These are phyloP conservation scores for Lecanoromycetidae sp. DNA, from an alignment of 2,329 filamentous ascomycete species.

Conservation along the genomic window DNA sequence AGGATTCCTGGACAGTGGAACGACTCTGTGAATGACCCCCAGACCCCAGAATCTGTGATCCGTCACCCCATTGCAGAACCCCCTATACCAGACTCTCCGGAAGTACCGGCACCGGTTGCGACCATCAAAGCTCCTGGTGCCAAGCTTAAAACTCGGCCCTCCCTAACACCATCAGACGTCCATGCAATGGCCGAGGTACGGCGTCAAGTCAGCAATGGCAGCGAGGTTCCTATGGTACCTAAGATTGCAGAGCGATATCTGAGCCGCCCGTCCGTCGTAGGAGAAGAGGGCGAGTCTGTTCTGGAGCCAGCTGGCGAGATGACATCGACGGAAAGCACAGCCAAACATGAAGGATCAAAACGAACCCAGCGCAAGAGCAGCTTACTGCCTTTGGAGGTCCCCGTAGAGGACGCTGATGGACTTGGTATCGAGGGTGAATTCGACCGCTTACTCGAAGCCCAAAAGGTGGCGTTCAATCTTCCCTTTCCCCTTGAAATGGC, in stretches of 20 bases:
- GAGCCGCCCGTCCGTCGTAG: conserved; percentile 36
- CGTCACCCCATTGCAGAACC: conserved; percentile 51
- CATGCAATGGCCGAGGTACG: conserved; percentile 75
- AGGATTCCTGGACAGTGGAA: conserved; percentile 23
- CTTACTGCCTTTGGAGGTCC: conserved; percentile 71
- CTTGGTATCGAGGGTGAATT: conserved; percentile 87
- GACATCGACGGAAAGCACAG: neutral
- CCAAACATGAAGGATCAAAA: conserved; percentile 22
- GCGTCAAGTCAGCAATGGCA: conserved; percentile 56
- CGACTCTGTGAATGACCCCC: conserved; percentile 39
- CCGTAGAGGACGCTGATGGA: conserved; percentile 55
- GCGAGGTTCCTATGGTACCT: conserved; percentile 37
- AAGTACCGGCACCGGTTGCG: conserved; percentile 67
- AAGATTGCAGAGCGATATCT: conserved; percentile 50
- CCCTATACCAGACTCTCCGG: conserved; percentile 35
- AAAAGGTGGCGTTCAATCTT: conserved; percentile 68
- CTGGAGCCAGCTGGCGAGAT: neutral
- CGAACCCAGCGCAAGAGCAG: conserved; percentile 52
- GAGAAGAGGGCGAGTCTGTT: conserved; percentile 18
- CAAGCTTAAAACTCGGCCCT: conserved; percentile 77
- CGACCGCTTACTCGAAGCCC: conserved; percentile 83
- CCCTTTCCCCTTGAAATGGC: conserved; percentile 27
- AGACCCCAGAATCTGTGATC: conserved; percentile 82
- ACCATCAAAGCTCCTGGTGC: conserved; percentile 83
- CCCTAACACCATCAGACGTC: conserved; percentile 74